Percentiles rank a stretch among this genome's conserved stretches.
Conservation (phyloP, 352 stramenopile genomes). For the Pythium guiyangense region DNA sequence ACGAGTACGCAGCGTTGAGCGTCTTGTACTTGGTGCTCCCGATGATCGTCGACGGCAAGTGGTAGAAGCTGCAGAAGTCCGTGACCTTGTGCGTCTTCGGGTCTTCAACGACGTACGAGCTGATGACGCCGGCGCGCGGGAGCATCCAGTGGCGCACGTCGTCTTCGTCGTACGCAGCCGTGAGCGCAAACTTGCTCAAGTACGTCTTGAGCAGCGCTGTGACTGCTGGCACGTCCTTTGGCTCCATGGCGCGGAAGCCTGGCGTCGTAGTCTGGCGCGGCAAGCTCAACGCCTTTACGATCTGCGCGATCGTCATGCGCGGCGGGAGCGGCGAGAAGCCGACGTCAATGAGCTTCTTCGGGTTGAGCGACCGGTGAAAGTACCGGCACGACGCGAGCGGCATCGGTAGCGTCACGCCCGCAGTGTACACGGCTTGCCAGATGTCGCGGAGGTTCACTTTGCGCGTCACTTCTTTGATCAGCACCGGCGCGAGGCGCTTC, state of each 20-base stretch:
- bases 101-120: constrained; percentile 91
- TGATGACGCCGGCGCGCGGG: constrained; percentile 93
- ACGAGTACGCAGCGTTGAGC: constrained; percentile 98
- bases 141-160: constrained; percentile 98
- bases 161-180: constrained; percentile 83
- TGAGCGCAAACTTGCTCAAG: constrained; percentile 70
- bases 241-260: constrained; percentile 56
- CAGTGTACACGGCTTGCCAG: constrained; percentile 98
- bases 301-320: constrained; percentile 93
- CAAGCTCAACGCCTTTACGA: too few relatives aligned
- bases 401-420: constrained; percentile 95
- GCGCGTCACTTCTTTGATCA: constrained; percentile 99
- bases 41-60: constrained; percentile 96
- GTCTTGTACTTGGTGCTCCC: constrained; percentile 93
- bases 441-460: constrained; percentile 92
- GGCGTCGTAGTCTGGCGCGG: constrained; percentile 40
- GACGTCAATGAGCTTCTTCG: constrained; percentile 98
- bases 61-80: constrained; percentile 97
- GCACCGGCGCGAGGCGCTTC: constrained; percentile 95
- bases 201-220: constrained; percentile 44
- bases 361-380: constrained; percentile 96
- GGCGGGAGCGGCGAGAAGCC: constrained; percentile 93
- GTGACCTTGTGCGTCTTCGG: constrained; percentile 75
- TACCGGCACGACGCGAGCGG: constrained; percentile 94
- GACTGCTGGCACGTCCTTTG: constrained; percentile 46